Base-by-base conservation (phyloP, 768 basidiomycete species). In the Suillus variegatus region DNA sequence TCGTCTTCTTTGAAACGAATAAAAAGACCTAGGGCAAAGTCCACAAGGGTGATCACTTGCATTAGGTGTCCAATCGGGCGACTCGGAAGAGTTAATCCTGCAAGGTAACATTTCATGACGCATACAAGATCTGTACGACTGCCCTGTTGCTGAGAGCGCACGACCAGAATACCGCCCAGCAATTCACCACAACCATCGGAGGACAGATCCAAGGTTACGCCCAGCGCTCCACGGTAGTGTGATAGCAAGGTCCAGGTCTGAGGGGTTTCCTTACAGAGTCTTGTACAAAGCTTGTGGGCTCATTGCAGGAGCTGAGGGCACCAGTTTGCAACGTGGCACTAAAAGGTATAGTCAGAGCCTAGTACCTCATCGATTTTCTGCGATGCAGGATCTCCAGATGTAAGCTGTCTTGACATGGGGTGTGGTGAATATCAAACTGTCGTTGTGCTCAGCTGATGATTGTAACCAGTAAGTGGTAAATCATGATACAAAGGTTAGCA, bases 11-110 rank as follows among this genome's bases (percentile, higher is more conserved):
- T 69, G 43, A 76, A 75, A 25, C 71, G 77, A 47, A 71, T 67
- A 9, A 72, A 70, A 20, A 79, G 58, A 10, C 68, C 71, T 28
- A 70, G 70, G 6, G 75, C 77, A 58, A 78, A 75, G 47, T 74
- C 74, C 47, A 70, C 72, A 38, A 80, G 36, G 12, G 69, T 61
- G 47, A 56, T 70, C 40, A 71, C 60, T 44, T 69, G 68, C n/a
- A 71, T 68, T 14, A 76, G 70, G 57, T 77, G 72, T 16, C 69
- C 70, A 38, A 68, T 61, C 60, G 73, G 70, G 36, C 73, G 28
- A 28, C 28, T 28, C 28, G 28, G 67, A 58, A 76, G 66, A n/a
- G 72, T 65, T 60, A 78, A 64, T 13, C 73, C 75, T 0, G 69
- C 64, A 46, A 70, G 61, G 49, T 75, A 68, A 63, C 67, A 76